A percentile compares a stretch with the other conserved stretches of the same genome.
phyloP scores from a whole-genome alignment of 1,284 basidiomycete species.

The Ustilago curta region DNA sequence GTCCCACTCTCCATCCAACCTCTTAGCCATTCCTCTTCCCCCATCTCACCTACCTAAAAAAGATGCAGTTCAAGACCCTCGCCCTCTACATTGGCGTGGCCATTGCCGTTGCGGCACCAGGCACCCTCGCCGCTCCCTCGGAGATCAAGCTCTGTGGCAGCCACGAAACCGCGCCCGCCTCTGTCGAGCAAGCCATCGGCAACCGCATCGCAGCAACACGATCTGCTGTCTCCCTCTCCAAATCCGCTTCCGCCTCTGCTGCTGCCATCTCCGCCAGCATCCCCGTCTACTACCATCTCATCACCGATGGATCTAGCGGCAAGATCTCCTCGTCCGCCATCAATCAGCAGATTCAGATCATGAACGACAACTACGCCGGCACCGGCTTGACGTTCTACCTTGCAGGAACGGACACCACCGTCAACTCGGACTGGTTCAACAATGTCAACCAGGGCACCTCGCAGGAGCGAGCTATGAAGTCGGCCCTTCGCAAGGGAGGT shows the following conservation, averaged over 20 bases:
- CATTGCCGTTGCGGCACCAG: slow-evolving; percentile 23
- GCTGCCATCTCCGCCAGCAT: slow-evolving; percentile 32
- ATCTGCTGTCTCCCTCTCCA: background rate
- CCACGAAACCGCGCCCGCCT: slow-evolving; percentile 24
- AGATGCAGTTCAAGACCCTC: slow-evolving; percentile 42
- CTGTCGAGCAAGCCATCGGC: slow-evolving; percentile 27
- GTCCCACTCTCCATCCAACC: background rate
- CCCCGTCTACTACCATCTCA: slow-evolving; percentile 51
- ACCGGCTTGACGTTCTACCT: slow-evolving; percentile 73
- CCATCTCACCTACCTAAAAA: background rate
- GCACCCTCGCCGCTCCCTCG: slow-evolving; percentile 26
- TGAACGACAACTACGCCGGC: slow-evolving; percentile 72
- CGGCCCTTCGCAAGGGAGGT: slow-evolving; percentile 72
- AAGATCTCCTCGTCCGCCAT: slow-evolving; percentile 34
- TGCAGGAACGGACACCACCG: slow-evolving; percentile 68
- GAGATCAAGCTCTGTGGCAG: slow-evolving; percentile 25
- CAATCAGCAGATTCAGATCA: slow-evolving; percentile 72
- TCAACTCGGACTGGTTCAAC: slow-evolving; percentile 74
- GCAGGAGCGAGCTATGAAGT: slow-evolving; percentile 74
- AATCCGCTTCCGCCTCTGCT: background rate
- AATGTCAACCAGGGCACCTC: slow-evolving; percentile 71
- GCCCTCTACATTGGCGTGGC: slow-evolving; percentile 25
- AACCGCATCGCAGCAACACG: slow-evolving; percentile 14
- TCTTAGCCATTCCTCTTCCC: background rate
- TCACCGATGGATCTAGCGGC: slow-evolving; percentile 50